Conservation (phyloP, 257 asterid species). For the Scutellaria galericulata region DNA sequence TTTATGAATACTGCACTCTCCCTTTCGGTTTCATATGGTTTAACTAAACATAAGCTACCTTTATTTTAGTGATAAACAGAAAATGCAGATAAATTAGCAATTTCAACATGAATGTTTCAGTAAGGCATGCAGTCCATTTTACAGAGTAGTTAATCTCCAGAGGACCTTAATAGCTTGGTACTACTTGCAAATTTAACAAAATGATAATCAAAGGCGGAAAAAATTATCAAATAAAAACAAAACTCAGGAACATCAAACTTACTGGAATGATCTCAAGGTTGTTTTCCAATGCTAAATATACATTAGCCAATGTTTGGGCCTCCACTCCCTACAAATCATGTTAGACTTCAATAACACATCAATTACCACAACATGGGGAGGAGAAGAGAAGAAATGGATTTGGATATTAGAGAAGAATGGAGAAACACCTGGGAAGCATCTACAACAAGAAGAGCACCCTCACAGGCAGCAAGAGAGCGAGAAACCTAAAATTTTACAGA, state of each 20-base stretch:
- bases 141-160: constrained; percentile 12
- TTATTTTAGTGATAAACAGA: neutral
- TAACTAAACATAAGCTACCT: constrained; percentile 6
- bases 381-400: neutral
- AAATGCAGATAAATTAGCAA: constrained; percentile 10
- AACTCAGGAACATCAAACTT: constrained; percentile 39
- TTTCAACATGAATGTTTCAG: constrained; percentile 20
- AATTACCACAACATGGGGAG: constrained; percentile 8
- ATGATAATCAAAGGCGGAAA: neutral
- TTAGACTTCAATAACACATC: constrained; percentile 23
- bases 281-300: constrained; percentile 96
- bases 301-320: constrained; percentile 98
- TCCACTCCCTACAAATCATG: constrained; percentile 83
- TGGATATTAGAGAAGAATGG: constrained; percentile 18
- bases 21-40: neutral
- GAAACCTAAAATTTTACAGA: constrained; percentile 65
- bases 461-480: constrained; percentile 99
- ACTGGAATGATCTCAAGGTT: constrained; percentile 98
- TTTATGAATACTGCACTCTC: neutral
- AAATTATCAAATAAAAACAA: constrained; percentile 20
- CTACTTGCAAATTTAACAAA: constrained; percentile 16
- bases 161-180: constrained; percentile 10
- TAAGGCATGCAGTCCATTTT: constrained; percentile 21
- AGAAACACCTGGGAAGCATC: constrained; percentile 93
- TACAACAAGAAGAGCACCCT: constrained; percentile 98